Evolutionary conservation across 768 basidiomycete species (phyloP), one percentile per base, ranked within the genome.

Genomic region (Suillus alpinus): DNA sequence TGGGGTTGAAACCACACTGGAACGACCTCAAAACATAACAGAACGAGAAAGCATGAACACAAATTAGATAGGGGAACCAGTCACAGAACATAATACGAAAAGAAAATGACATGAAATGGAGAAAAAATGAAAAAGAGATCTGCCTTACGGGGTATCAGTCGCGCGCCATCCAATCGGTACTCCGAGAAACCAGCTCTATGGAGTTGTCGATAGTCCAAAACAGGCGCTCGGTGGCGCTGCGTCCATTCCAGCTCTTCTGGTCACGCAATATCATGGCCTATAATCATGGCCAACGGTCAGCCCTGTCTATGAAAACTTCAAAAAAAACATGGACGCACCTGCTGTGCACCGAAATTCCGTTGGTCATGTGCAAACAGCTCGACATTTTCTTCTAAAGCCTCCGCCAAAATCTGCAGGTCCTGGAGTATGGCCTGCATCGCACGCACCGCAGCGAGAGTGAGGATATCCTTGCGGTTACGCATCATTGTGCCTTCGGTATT

Each of bases 201-300:
- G 92, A 89, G 73, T 90, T 89, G 69, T 98, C 95, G 59, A 89
- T 88, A 40, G 91, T 92, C 89, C 93, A 96, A 77, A 98, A 98
- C 63, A 94, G 73, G 40, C 90, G 83, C 72, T 99, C 97, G 23
- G 92, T 97, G 16, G 92, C 87, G 66, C 92, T 95, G 55, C 94
- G 81, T 29, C 87, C 86, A 63, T 88, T 97, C 96, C 96, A 98
- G 69, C 91, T 91, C 74, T 94, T 94, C 73, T 99, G 97, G 69
- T 95, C 92, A 29, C 96, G 84, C 13, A 99, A 79, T 59, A 98
- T 94, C 88, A 97, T 95, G 18, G 96, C 96, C 92, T 96, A 64
- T 41, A 20, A 55, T 23, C 49, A 62, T 50, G 51, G 60, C 58
- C 26, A 66, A 20, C 56, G 47, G 26, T 55, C 51, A 62, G 41